Percentiles rank a stretch among this genome's conserved stretches.
Conservation (phyloP, 495 filamentous ascomycete genomes). For the Parathielavia hyrcaniae region DNA sequence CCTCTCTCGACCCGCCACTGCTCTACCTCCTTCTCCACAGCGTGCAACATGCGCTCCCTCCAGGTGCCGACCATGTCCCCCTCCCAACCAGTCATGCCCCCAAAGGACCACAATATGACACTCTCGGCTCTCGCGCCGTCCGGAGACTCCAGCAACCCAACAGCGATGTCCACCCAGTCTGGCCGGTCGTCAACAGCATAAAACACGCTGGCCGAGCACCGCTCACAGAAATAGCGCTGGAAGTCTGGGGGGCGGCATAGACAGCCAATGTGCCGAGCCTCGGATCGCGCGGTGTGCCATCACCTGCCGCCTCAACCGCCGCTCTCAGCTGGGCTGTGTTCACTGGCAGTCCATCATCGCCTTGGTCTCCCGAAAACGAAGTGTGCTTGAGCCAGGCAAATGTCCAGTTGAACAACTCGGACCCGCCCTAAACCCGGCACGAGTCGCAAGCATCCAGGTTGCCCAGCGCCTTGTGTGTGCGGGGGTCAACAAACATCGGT, state of each 20-base stretch:
- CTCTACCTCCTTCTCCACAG: constrained; percentile 19
- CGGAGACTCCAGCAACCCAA: constrained; percentile 44
- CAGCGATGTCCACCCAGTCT: constrained; percentile 45
- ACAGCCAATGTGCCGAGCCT: constrained; percentile 43
- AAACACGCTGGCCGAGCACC: constrained; percentile 49
- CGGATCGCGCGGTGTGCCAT: constrained; percentile 23
- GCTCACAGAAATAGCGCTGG: constrained; percentile 47
- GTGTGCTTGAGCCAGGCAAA: constrained; percentile 28
- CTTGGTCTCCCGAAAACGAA: constrained; percentile 14
- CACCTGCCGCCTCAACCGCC: constrained; percentile 16
- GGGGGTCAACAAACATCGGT: constrained; percentile 40
- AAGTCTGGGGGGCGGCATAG: constrained; percentile 42
- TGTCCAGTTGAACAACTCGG: constrained; percentile 45
- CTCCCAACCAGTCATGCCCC: constrained; percentile 12
- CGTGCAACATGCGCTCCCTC: constrained; percentile 22
- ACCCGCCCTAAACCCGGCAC: constrained; percentile 44
- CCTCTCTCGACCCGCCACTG: constrained; percentile 24
- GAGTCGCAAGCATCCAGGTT: constrained; percentile 46
- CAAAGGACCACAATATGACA: constrained; percentile 26
- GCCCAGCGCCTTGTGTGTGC: constrained; percentile 38
- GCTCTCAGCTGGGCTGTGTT: constrained; percentile 23
- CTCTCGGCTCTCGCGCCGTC: constrained; percentile 47
- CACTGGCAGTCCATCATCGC: constrained; percentile 19
- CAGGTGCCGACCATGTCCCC: constrained; percentile 26
- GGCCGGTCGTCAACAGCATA: constrained; percentile 40